A percentile compares a stretch with the other conserved stretches of the same genome.
Conservation (phyloP, 2,329 filamentous ascomycete genomes). For the Penicillium corylophilum region DNA sequence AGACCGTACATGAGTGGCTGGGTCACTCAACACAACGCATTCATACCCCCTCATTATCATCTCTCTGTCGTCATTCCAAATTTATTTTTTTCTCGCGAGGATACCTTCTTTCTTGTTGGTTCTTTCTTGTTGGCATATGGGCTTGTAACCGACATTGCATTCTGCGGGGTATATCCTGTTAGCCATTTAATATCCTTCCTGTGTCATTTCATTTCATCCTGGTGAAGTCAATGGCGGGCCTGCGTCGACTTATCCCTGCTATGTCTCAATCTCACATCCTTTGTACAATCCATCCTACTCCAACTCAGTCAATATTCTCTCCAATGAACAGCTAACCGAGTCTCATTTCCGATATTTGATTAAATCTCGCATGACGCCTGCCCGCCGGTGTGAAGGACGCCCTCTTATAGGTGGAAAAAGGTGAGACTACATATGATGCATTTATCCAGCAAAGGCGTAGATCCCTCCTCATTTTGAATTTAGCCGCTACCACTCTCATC, state of each 20-base stretch:
- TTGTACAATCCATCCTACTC: background rate
- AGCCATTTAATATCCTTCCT: constrained; percentile 14
- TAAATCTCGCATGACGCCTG: background rate
- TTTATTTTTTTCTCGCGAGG: background rate
- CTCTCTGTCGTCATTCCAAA: background rate
- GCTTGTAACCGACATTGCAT: constrained; percentile 24
- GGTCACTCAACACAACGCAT: constrained; percentile 18
- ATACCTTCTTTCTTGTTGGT: background rate
- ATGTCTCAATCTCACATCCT: background rate
- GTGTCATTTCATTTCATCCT: background rate
- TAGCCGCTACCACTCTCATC: constrained; percentile 5
- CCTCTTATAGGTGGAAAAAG: constrained; percentile 18
- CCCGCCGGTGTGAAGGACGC: background rate
- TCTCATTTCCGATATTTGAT: background rate
- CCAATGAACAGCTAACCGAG: background rate
- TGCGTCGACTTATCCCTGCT: background rate
- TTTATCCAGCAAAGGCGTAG: background rate
- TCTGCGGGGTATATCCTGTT: constrained; percentile 15
- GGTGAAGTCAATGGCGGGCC: background rate
- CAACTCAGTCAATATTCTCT: background rate
- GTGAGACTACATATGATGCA: background rate
- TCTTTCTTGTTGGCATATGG: constrained; percentile 7
- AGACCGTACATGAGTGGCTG: constrained; percentile 22
- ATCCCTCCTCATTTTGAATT: background rate
- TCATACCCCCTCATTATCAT: constrained; percentile 8